Conservation (phyloP, 352 stramenopile species). For the Phytophthora gonapodyides region DNA sequence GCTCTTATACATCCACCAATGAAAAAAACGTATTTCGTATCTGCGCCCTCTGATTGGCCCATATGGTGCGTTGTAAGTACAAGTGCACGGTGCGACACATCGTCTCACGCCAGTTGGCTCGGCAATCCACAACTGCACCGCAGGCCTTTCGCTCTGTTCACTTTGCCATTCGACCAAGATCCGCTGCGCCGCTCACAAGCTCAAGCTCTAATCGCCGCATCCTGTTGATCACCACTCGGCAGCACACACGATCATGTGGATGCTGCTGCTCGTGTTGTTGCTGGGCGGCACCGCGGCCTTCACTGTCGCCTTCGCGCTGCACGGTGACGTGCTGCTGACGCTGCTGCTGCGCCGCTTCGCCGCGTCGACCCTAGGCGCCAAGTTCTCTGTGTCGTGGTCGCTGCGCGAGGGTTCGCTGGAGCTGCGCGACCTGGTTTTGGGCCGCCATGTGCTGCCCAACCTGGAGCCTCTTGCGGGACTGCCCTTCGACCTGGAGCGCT, state of each 20-base stretch:
- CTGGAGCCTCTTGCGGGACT: conserved; percentile 64
- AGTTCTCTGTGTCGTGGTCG: conserved; percentile 69
- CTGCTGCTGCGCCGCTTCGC: conserved; percentile 52
- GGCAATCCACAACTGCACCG: too few species aligned
- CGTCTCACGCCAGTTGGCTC: neutral
- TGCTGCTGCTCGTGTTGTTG: conserved; percentile 44
- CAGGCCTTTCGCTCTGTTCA: conserved; percentile 21
- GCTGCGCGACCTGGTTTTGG: conserved; percentile 60
- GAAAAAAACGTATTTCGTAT: too few species aligned
- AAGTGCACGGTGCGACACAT: neutral
- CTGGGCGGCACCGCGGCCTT: conserved; percentile 33
- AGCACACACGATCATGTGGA: conserved; percentile 30
- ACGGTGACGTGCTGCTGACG: conserved; percentile 71
- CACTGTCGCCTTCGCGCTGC: conserved; percentile 40
- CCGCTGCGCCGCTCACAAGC: too few species aligned
- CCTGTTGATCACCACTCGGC: neutral
- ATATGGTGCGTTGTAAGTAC: conserved; percentile 5
- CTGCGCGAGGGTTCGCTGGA: conserved; percentile 61
- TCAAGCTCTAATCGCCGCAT: neutral
- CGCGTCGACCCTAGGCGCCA: conserved; percentile 48
- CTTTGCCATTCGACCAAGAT: neutral
- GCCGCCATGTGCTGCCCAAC: conserved; percentile 45
- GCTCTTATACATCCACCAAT: neutral
- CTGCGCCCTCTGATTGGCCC: conserved; percentile 19
- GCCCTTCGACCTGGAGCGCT: conserved; percentile 65